phyloP scores from a whole-genome alignment of 2,329 filamentous ascomycete species.

The Fonsecaea nubica region DNA sequence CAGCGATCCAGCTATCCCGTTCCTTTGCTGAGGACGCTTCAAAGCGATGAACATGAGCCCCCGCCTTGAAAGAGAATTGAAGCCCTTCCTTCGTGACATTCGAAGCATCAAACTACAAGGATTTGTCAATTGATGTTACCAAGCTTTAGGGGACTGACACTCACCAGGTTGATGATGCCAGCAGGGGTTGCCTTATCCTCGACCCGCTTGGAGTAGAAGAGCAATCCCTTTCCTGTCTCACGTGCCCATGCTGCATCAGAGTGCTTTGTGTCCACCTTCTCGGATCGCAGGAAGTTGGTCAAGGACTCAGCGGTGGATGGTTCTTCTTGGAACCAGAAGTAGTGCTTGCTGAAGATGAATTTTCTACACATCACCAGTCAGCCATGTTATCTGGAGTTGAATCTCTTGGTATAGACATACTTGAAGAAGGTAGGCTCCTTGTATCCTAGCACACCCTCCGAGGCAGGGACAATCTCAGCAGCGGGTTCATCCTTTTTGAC shows the following conservation, averaged over 20 bases:
- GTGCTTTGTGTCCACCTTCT: slow-evolving; percentile 80
- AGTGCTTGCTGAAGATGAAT: slow-evolving; percentile 88
- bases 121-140: slow-evolving; percentile 16
- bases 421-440: slow-evolving; percentile 89
- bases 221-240: slow-evolving; percentile 91
- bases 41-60: slow-evolving; percentile 92
- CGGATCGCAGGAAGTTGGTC: slow-evolving; percentile 77
- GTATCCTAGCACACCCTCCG: slow-evolving; percentile 86
- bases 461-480: slow-evolving; percentile 69
- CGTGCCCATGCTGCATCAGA: slow-evolving; percentile 85
- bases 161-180: slow-evolving; percentile 84
- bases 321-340: slow-evolving; percentile 84
- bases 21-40: slow-evolving; percentile 77
- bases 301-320: slow-evolving; percentile 76
- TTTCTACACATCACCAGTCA: slow-evolving; percentile 63
- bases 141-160: slow-evolving; percentile 43
- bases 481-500: slow-evolving; percentile 53
- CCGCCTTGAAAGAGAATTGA: slow-evolving; percentile 85
- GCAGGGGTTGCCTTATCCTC: slow-evolving; percentile 81
- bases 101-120: slow-evolving; percentile 64
- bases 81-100: slow-evolving; percentile 78
- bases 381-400: background rate
- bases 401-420: slow-evolving; percentile 63
- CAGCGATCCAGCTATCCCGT: slow-evolving; percentile 89
- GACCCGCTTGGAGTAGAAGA: slow-evolving; percentile 86